phyloP scores from a whole-genome alignment of 2,329 filamentous ascomycete species.

The Chaetomium strumarium region DNA sequence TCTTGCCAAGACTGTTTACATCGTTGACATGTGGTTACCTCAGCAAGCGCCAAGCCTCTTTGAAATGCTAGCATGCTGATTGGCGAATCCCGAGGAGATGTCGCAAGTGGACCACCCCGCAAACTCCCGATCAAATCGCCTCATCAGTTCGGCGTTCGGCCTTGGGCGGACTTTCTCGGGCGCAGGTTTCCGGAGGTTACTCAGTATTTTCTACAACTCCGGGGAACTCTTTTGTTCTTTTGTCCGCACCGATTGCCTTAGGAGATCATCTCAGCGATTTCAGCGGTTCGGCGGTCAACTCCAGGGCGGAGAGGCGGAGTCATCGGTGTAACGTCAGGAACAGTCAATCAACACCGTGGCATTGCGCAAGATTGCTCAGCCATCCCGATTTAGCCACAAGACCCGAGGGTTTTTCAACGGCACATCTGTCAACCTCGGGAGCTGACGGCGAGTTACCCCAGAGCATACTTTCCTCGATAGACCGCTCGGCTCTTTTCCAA shows the following conservation, averaged over 20 bases:
- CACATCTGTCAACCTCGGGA: neutral
- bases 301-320: neutral
- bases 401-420: neutral
- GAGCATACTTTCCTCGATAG: neutral
- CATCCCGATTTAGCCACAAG: neutral
- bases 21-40: neutral
- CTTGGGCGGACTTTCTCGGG: neutral
- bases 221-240: no score
- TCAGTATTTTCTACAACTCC: no score
- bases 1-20: neutral
- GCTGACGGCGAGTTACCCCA: neutral
- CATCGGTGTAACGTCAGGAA: neutral
- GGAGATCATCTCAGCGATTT: neutral
- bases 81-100: constrained; percentile 13
- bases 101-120: constrained; percentile 13
- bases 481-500: neutral
- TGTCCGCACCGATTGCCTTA: neutral
- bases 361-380: neutral
- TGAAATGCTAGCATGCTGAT: constrained; percentile 14
- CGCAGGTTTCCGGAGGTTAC: constrained; percentile 6
- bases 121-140: constrained; percentile 12
- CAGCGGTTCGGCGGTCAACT: neutral
- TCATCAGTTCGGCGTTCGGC: constrained; percentile 3
- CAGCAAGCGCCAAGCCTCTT: constrained; percentile 8
- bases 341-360: no score